Base-by-base conservation (phyloP, 2,329 filamentous ascomycete genomes). In the Aspergillus luchuensis region DNA sequence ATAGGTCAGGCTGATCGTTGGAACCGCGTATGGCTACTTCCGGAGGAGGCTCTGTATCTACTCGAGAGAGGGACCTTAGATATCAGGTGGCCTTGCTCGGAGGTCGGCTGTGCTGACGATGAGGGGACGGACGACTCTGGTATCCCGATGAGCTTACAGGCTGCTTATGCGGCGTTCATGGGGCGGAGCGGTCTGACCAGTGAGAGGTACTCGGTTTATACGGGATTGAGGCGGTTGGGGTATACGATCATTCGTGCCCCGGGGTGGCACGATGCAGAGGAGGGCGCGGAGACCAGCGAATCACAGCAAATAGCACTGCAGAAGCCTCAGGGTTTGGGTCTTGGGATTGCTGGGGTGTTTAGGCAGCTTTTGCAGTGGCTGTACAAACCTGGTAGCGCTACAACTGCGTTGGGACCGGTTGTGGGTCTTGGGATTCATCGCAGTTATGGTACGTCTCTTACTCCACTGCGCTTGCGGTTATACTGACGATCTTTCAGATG, bases 11-110 rank as follows among this genome's bases (percentile, higher is more conserved):
- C 86, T 1, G 85, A 87, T 59, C 84, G 83, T 3, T 83, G 82
- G 62, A 85, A 88, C 30, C 87, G 85, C 63, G 79, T 93, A 43
- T 97, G 93, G 93, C 73, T 99, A 54, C 76, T 97, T 41, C 94
- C 94, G 0, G 95, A 99, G 73, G 95, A 99, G 76, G 91, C 92
- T 5, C 81, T 99, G 56, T 97, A 92, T 71, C 76, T 97, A 64
- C 82, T 98, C 8, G 95, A 99, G 79, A 82, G 95, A 69, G 95
- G 94, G 0, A 92, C 86, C 50, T 71, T 98, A 69, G 92, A 98
- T 75, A 84, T 97, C 43, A 89, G 92, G 81, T 97, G 91, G 91
- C 91, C 91, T 2, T 77, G 79, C 48, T 75, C 76, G 58, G 64
- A 63, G 47, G 69, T 68, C 2, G 69, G 65, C 4, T 54, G 58